phyloP scores from a whole-genome alignment of 306 rosid species.

The Leucaena leucocephala region DNA sequence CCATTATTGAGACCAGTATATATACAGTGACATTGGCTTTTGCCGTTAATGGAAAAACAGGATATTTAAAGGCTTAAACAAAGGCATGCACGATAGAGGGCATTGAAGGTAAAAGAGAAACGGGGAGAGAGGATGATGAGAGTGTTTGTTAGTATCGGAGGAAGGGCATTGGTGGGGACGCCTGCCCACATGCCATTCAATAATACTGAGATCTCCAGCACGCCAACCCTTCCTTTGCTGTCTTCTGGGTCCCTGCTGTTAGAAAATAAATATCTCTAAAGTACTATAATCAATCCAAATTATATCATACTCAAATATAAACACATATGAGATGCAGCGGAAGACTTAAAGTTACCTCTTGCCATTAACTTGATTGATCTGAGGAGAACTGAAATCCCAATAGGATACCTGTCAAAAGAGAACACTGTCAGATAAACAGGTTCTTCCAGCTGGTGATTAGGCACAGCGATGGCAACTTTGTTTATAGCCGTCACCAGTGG shows the following conservation, averaged over 20 bases:
- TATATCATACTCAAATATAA: too few relatives aligned
- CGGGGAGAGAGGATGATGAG: not conserved
- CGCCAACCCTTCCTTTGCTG: conserved; percentile 40
- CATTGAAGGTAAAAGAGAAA: not conserved
- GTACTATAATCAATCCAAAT: too few relatives aligned
- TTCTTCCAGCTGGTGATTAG: too few relatives aligned
- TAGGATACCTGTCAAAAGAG: too few relatives aligned
- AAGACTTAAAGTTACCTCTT: too few relatives aligned
- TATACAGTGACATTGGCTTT: conserved; percentile 5
- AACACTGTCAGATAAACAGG: too few relatives aligned
- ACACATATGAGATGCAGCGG: too few relatives aligned
- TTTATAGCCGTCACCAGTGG: too few relatives aligned
- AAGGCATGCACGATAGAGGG: not conserved
- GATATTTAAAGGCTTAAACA: not conserved
- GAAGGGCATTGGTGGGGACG: conserved; percentile 34
- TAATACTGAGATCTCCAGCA: not conserved
- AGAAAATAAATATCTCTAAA: too few relatives aligned
- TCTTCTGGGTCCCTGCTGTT: not conserved
- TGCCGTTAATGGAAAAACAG: conserved; percentile 27
- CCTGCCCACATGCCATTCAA: conserved; percentile 38
- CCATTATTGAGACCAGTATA: not conserved
- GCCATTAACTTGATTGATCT: too few relatives aligned
- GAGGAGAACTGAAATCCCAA: too few relatives aligned
- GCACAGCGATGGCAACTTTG: too few relatives aligned
- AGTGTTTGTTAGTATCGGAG: conserved; percentile 3